Percentiles rank a stretch among this genome's conserved stretches.
Evolutionary conservation across 1,139 yeast species (phyloP).

Genomic region (Hyphopichia wangnamkhiaoensis): DNA sequence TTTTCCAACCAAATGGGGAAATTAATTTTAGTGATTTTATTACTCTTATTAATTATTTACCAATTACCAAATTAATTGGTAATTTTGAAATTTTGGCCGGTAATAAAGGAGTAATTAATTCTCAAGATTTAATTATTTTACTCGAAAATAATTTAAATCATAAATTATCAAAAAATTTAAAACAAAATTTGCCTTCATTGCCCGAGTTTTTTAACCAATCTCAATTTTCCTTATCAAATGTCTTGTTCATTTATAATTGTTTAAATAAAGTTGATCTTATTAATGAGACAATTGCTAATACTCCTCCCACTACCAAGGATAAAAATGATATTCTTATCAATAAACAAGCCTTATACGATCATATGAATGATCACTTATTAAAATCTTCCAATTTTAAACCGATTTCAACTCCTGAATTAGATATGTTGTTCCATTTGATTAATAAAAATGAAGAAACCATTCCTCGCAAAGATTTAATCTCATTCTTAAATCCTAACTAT

Average conservation of each 20-base stretch:
- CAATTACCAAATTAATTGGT: constrained; percentile 50
- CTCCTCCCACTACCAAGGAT: constrained; percentile 47
- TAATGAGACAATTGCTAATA: constrained; percentile 62
- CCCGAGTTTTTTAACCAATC: constrained; percentile 40
- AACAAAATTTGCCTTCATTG: constrained; percentile 34
- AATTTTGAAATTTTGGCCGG: constrained; percentile 43
- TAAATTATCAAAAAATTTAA: constrained; percentile 42
- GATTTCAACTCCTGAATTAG: constrained; percentile 42
- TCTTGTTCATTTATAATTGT: constrained; percentile 45
- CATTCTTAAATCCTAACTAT: constrained; percentile 49
- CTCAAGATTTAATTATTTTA: constrained; percentile 35
- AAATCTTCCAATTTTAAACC: constrained; percentile 56
- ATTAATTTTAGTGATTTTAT: constrained; percentile 44
- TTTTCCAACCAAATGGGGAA: constrained; percentile 43
- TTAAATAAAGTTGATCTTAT: constrained; percentile 49
- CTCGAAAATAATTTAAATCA: constrained; percentile 43
- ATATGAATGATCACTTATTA: constrained; percentile 52
- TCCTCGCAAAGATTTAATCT: constrained; percentile 53
- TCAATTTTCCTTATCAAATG: constrained; percentile 42
- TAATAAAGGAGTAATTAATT: constrained; percentile 32
- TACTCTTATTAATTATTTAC: constrained; percentile 44
- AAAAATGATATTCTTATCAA: constrained; percentile 48
- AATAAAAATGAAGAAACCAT: constrained; percentile 50
- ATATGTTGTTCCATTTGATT: constrained; percentile 50
- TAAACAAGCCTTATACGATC: constrained; percentile 43